Percentiles rank a stretch among this genome's conserved stretches.
Conservation (phyloP, 768 basidiomycete species). For the Leccinum subtestaceum region DNA sequence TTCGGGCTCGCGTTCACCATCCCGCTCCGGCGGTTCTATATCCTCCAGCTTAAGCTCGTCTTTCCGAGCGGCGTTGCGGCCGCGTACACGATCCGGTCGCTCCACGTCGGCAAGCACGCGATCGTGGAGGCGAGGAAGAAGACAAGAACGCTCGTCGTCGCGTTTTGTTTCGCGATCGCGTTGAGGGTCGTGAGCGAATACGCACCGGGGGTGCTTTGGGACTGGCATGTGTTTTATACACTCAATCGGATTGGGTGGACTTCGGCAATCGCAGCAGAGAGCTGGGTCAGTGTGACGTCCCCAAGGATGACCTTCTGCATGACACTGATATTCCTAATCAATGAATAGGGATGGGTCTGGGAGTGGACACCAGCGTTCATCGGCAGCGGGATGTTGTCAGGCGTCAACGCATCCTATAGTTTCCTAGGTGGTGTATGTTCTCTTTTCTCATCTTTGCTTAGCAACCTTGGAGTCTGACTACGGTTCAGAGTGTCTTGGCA, state of each 20-base stretch:
- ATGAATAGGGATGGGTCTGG: slow-evolving; percentile 22
- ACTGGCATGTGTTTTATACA: slow-evolving; percentile 1
- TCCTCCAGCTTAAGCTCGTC: slow-evolving; percentile 1
- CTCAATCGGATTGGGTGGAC: slow-evolving; percentile 1
- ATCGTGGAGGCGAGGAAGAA: background rate
- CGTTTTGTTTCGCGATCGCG: background rate
- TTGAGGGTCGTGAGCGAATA: background rate
- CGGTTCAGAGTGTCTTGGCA: slow-evolving; percentile 46
- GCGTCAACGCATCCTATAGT: slow-evolving; percentile 54
- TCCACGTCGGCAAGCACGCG: background rate
- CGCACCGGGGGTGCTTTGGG: background rate
- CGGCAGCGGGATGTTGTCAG: slow-evolving; percentile 57
- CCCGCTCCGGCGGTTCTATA: background rate
- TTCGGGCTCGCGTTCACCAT: slow-evolving; percentile 1
- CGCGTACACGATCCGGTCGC: background rate
- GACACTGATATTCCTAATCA: background rate
- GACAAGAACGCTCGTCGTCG: background rate
- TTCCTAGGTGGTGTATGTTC: slow-evolving; percentile 43
- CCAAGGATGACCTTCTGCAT: background rate
- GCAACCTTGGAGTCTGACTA: background rate
- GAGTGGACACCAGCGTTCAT: slow-evolving; percentile 52
- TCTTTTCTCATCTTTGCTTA: background rate
- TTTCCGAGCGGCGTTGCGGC: slow-evolving; percentile 1
- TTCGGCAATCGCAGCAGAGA: background rate
- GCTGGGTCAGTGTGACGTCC: background rate